Conservation (phyloP, 164 flowering plant genomes). For the Magnolia officinalis region DNA sequence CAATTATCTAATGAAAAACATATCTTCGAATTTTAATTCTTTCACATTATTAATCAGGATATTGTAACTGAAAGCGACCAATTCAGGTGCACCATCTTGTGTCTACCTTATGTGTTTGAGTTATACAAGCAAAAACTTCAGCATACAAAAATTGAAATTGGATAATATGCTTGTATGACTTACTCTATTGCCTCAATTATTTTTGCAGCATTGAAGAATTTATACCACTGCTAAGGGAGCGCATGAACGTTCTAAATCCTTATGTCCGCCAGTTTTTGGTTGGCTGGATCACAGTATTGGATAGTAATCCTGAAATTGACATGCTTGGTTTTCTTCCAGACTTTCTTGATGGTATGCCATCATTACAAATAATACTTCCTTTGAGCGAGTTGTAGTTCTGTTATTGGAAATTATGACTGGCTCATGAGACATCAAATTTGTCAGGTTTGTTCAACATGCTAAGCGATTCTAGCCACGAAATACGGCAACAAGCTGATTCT, state of each 20-base stretch:
- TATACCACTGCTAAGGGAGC: constrained; percentile 90
- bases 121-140: background rate
- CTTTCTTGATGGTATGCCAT: constrained; percentile 87
- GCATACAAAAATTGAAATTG: background rate
- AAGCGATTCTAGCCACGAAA: constrained; percentile 95
- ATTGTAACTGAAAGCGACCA: constrained; percentile 98
- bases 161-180: background rate
- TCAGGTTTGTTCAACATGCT: constrained; percentile 95
- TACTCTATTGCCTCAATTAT: background rate
- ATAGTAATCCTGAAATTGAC: constrained; percentile 96
- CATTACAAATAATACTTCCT: constrained; percentile 1
- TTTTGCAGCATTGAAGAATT: constrained; percentile 91
- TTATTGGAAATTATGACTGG: background rate
- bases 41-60: constrained; percentile 48
- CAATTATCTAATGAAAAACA: too few relatives aligned
- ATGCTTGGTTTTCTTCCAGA: constrained; percentile 99
- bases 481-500: constrained; percentile 96
- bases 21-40: background rate
- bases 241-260: constrained; percentile 90
- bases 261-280: constrained; percentile 97
- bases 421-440: constrained; percentile 8
- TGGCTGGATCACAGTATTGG: constrained; percentile 98
- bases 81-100: constrained; percentile 60
- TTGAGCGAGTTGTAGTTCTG: background rate
- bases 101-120: constrained; percentile 4